Percentiles rank a stretch among this genome's conserved stretches.
Conservation (phyloP, 2,329 filamentous ascomycete species). For the Arachnopeziza araneosa region DNA sequence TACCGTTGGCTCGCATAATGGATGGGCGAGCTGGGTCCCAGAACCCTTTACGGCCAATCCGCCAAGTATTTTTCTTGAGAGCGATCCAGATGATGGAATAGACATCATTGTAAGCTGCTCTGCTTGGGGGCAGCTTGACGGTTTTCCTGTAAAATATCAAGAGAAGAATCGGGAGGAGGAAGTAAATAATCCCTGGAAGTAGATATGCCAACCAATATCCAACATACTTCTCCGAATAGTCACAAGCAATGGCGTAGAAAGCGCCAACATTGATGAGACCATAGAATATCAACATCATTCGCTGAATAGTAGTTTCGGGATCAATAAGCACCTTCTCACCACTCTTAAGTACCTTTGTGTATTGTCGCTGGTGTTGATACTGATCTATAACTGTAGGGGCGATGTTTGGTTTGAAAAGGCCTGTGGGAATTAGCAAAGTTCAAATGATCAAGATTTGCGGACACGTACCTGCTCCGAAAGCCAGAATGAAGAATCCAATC, state of each 20-base stretch:
- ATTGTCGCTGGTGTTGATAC: slow-evolving; percentile 37
- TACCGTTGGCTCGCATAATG: slow-evolving; percentile 49
- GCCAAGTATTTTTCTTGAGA: slow-evolving; percentile 45
- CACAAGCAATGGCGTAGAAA: slow-evolving; percentile 37
- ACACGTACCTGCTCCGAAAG: slow-evolving; percentile 6
- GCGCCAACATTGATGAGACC: slow-evolving; percentile 64
- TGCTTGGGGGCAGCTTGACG: slow-evolving; percentile 58
- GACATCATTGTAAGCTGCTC: slow-evolving; percentile 51
- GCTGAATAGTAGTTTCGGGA: slow-evolving; percentile 43
- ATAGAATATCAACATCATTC: slow-evolving; percentile 50
- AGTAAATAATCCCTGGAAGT: slow-evolving; percentile 61
- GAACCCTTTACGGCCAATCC: slow-evolving; percentile 38
- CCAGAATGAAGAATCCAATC: slow-evolving; percentile 23
- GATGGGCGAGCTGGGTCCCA: slow-evolving; percentile 41
- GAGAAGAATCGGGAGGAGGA: slow-evolving; percentile 55
- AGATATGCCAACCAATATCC: slow-evolving; percentile 65
- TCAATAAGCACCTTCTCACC: slow-evolving; percentile 58
- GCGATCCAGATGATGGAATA: slow-evolving; percentile 37
- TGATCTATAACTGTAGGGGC: slow-evolving; percentile 58
- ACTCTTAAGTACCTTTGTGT: slow-evolving; percentile 41
- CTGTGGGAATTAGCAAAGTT: slow-evolving; percentile 24
- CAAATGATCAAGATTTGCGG: not conserved
- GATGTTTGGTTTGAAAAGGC: slow-evolving; percentile 68
- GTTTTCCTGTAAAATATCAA: slow-evolving; percentile 54
- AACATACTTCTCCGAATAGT: slow-evolving; percentile 36